Conservation (phyloP, 2,329 filamentous ascomycete genomes). For the Fusarium sp. region DNA sequence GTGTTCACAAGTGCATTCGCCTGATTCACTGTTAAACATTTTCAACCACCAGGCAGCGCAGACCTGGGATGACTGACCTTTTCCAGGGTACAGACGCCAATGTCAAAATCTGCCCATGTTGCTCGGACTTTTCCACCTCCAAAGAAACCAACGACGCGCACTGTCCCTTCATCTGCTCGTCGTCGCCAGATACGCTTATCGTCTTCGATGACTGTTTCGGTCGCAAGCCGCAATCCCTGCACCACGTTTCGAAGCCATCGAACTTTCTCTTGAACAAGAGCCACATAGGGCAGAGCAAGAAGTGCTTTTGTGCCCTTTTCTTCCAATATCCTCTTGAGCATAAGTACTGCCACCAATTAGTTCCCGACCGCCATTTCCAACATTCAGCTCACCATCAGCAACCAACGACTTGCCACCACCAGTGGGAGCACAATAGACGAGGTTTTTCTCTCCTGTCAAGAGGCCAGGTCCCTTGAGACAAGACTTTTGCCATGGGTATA, state of each 20-base stretch:
- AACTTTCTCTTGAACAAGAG: slow-evolving; percentile 83
- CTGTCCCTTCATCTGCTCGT: slow-evolving; percentile 66
- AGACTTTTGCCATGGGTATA: slow-evolving; percentile 84
- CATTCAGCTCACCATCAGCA: slow-evolving; percentile 63
- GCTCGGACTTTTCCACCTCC: slow-evolving; percentile 76
- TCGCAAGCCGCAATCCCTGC: slow-evolving; percentile 63
- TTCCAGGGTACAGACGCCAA: slow-evolving; percentile 84
- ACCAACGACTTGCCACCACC: slow-evolving; percentile 84
- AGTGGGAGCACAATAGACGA: slow-evolving; percentile 85
- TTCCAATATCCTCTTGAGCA: slow-evolving; percentile 77
- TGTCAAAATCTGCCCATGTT: slow-evolving; percentile 80
- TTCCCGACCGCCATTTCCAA: neutral
- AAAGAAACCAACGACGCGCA: slow-evolving; percentile 79
- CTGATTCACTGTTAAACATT: slow-evolving; percentile 52
- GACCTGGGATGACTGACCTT: slow-evolving; percentile 59
- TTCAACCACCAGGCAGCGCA: neutral
- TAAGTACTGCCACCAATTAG: slow-evolving; percentile 64
- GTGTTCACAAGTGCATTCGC: slow-evolving; percentile 80
- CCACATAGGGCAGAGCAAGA: slow-evolving; percentile 81
- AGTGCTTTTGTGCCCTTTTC: slow-evolving; percentile 75
- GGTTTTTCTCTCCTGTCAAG: slow-evolving; percentile 72
- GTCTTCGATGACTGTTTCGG: slow-evolving; percentile 50
- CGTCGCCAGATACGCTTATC: slow-evolving; percentile 62
- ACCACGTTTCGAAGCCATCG: slow-evolving; percentile 78
- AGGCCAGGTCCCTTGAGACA: slow-evolving; percentile 77